Evolutionary conservation across 805 yeast genomes (phyloP), one percentile per base, ranked within the genome.

Genomic region (Starmerella vaccinii): DNA sequence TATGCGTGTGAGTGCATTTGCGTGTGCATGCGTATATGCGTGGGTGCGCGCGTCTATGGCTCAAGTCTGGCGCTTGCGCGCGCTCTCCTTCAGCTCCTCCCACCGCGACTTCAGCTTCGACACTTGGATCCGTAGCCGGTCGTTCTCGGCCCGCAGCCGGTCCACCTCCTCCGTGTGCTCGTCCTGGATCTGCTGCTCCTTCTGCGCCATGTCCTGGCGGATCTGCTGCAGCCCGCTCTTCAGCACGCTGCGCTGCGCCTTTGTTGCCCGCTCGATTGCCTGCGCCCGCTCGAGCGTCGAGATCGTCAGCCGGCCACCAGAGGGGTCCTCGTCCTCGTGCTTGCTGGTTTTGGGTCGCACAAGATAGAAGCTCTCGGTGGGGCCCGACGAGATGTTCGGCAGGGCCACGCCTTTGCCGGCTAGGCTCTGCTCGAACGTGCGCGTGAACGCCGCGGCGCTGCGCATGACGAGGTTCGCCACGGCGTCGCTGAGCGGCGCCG

Each of bases 1-100:
- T n/a, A n/a, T n/a, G n/a, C n/a, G n/a, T n/a, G n/a, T n/a, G n/a
- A n/a, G n/a, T n/a, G n/a, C n/a, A n/a, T n/a, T n/a, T n/a, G n/a
- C n/a, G n/a, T n/a, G n/a, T n/a, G n/a, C n/a, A n/a, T n/a, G n/a
- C n/a, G n/a, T n/a, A n/a, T n/a, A n/a, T n/a, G n/a, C n/a, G n/a
- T n/a, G n/a, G n/a, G n/a, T n/a, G n/a, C n/a, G 27, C 29, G 29
- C 29, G 29, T 15, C 13, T 8, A 4, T 8, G 35, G 26, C 16
- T 39, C 21, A 39, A 9, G 26, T 9, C 43, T 50, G 58, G 51
- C 76, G 70, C 57, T 68, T 77, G 50, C 78, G 70, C 1, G 86
- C 86, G 56, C 78, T 76, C 59, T 80, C 81, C 19, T 80, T 81
- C 26, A 81, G 64, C 21, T 74, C 76, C 57, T 81, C 78, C 87